Evolutionary conservation across 2,329 filamentous ascomycete species (phyloP).

Genomic region (Microdochium bolleyi): DNA sequence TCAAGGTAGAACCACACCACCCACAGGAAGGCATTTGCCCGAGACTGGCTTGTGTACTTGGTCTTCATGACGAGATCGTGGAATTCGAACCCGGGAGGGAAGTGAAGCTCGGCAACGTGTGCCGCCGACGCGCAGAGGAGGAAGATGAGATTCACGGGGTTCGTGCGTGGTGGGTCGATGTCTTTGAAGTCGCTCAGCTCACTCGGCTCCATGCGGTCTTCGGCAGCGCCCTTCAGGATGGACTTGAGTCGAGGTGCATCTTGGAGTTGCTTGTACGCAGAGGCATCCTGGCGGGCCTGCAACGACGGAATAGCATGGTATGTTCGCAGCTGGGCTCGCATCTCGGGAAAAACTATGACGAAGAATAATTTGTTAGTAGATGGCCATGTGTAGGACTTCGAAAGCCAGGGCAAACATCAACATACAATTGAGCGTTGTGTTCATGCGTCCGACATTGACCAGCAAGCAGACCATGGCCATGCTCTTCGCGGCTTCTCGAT

Average conservation of each 20-base stretch:
- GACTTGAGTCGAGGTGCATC: conserved; percentile 94
- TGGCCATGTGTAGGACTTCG: conserved; percentile 5
- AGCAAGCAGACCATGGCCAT: conserved; percentile 99
- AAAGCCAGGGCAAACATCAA: conserved; percentile 7
- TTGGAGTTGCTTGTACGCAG: conserved; percentile 95
- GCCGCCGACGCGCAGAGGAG: conserved; percentile 83
- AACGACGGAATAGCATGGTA: conserved; percentile 97
- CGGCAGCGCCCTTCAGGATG: conserved; percentile 91
- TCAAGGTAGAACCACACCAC: conserved; percentile 99
- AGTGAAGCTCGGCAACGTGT: conserved; percentile 89
- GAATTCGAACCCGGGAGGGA: conserved; percentile 78
- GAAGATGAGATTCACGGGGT: conserved; percentile 96
- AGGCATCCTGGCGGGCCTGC: conserved; percentile 88
- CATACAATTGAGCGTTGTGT: conserved; percentile 94
- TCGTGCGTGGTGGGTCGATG: conserved; percentile 63
- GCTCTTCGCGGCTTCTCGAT: conserved; percentile 84
- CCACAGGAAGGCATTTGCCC: conserved; percentile 88
- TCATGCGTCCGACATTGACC: conserved; percentile 97
- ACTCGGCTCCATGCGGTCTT: conserved; percentile 77
- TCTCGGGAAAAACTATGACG: conserved; percentile 82
- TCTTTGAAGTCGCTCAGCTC: conserved; percentile 76
- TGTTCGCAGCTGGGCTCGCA: conserved; percentile 93
- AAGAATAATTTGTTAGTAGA: conserved; percentile 8
- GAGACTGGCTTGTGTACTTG: conserved; percentile 70
- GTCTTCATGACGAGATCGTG: conserved; percentile 94